A percentile compares a stretch with the other conserved stretches of the same genome.
Evolutionary conservation across 192 early-diverging fungal species (phyloP).

Genomic region (Thoreauomyces humboldtii): DNA sequence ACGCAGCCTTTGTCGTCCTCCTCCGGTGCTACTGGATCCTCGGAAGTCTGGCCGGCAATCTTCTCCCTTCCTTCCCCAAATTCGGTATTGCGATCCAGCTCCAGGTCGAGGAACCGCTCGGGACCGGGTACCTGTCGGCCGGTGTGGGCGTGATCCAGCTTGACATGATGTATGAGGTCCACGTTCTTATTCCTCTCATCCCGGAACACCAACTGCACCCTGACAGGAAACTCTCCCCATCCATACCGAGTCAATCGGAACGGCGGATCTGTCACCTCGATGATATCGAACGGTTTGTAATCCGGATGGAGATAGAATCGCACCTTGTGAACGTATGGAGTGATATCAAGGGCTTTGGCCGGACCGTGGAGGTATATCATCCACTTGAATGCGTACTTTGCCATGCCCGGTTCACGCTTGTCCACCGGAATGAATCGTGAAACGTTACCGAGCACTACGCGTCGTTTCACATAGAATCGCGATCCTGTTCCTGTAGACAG

Average conservation of each 20-base stretch:
- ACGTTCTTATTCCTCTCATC: conserved; percentile 83
- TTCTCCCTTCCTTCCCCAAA: conserved; percentile 38
- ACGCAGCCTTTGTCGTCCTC: neutral
- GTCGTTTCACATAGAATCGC: conserved; percentile 51
- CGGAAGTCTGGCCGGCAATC: neutral
- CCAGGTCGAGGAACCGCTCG: conserved; percentile 76
- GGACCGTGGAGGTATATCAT: conserved; percentile 82
- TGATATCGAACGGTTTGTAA: conserved; percentile 84
- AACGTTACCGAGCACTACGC: conserved; percentile 39
- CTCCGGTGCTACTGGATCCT: neutral
- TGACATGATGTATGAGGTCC: conserved; percentile 77
- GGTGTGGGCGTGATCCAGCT: conserved; percentile 69
- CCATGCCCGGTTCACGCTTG: conserved; percentile 25
- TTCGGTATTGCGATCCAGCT: conserved; percentile 78
- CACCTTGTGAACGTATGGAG: conserved; percentile 72
- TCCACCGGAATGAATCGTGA: conserved; percentile 46
- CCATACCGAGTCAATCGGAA: conserved; percentile 87
- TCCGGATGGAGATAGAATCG: conserved; percentile 87
- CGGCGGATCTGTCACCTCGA: conserved; percentile 73
- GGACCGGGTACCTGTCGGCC: conserved; percentile 70
- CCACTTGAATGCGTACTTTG: conserved; percentile 63
- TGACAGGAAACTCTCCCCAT: conserved; percentile 92
- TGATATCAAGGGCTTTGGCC: conserved; percentile 39
- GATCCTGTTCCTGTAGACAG: no score
- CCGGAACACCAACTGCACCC: conserved; percentile 75